Base-by-base conservation (phyloP, 2,329 filamentous ascomycete genomes). In the Cryphonectria carpinicola region DNA sequence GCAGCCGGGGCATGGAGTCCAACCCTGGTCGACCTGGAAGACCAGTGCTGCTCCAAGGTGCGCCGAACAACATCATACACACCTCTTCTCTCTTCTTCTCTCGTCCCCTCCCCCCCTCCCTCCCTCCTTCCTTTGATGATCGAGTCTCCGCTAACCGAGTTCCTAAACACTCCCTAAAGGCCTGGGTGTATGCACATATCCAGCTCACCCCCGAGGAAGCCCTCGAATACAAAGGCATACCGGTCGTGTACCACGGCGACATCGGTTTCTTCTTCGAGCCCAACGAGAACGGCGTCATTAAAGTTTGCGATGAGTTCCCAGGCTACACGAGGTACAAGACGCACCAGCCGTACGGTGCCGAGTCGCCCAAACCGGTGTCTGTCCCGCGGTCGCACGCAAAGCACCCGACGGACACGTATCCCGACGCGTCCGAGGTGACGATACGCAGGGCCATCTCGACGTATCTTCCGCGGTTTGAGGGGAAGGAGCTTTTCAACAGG, bases 181-280 rank as follows among this genome's bases (percentile, higher is more conserved):
- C 83, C 3, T 85, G 83, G 84, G 82, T 84, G 0, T 81, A 83
- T 39, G 83, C 82, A 0, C 82, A 84, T 70, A 82, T 85, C 43
- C 77, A 81, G 67, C 76, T 85, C 62, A 80, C 80, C 0, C 78
- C 80, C 0, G 72, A 81, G 58, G 83, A 84, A 74, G 79, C 80
- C 0, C 77, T 77, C 2, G 74, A 78, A n/a, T 85, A 83, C 76
- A 83, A 81, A 69, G 74, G 79, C 60, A 74, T 79, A 0, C 83
- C 83, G 0, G 82, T 85, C 0, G 77, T 85, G 0, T 85, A 85
- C 73, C 82, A 86, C 49, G 80, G 83, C 60, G 82, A 82, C 6
- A 77, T 81, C 41, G 84, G 84, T 1, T 86, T 85, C 77, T 85
- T 85, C 76, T 85, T 86, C 76, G 84, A 85, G 69, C 81, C 82